phyloP scores from a whole-genome alignment of 2,329 filamentous ascomycete species.

The Fusarium nisikadoi region DNA sequence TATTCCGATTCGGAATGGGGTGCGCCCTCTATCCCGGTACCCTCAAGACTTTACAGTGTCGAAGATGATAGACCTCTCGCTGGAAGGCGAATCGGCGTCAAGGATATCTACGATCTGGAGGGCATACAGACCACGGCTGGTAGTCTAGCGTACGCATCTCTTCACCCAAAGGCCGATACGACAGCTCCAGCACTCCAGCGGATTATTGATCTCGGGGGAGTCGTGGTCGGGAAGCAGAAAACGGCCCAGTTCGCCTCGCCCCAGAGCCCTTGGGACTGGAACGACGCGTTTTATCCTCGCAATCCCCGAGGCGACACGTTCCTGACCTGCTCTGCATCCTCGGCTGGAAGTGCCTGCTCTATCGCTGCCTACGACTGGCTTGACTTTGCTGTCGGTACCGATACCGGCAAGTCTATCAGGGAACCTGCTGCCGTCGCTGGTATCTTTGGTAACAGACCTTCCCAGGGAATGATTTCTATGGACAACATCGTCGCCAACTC shows the following conservation, averaged over 20 bases:
- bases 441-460: neutral
- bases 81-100: neutral
- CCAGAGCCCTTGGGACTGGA: neutral
- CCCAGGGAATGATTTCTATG: neutral
- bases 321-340: neutral
- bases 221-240: neutral
- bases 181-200: neutral
- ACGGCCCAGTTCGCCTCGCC: neutral
- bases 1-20: neutral
- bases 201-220: neutral
- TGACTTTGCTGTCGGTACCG: neutral
- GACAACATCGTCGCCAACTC: neutral
- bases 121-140: neutral
- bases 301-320: neutral
- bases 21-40: neutral
- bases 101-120: neutral
- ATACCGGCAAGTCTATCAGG: neutral
- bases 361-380: neutral
- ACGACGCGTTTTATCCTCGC: neutral
- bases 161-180: neutral
- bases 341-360: neutral
- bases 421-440: neutral
- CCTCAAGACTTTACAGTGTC: neutral
- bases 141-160: neutral
- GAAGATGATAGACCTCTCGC: neutral